A percentile compares a stretch with the other conserved stretches of the same genome.
Evolutionary conservation across 768 basidiomycete species (phyloP).

Genomic region (Mycena leptocephala): DNA sequence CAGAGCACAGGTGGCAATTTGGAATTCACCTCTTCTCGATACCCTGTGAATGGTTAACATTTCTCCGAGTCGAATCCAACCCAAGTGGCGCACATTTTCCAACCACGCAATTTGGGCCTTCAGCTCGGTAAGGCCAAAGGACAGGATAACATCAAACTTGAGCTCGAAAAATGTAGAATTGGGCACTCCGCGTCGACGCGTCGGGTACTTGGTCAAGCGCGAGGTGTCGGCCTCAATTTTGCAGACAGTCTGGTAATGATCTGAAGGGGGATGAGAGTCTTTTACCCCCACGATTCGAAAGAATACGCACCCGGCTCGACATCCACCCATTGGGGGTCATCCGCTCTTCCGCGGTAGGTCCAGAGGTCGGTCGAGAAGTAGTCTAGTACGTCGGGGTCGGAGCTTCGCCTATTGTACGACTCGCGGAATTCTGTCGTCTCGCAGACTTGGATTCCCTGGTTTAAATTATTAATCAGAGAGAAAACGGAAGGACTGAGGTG

Average conservation of each 20-base stretch:
- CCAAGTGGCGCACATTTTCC: constrained; percentile 58
- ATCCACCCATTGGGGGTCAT: constrained; percentile 31
- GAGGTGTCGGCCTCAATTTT: constrained; percentile 20
- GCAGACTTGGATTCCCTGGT: constrained; percentile 54
- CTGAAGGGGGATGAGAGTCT: not conserved
- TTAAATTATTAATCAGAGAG: too few relatives aligned
- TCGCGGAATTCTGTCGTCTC: constrained; percentile 14
- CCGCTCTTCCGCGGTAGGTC: constrained; percentile 10
- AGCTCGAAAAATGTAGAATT: constrained; percentile 46
- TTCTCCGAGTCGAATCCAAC: not conserved
- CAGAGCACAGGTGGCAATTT: too few relatives aligned
- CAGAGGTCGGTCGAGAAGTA: constrained; percentile 8
- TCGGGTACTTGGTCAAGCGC: not conserved
- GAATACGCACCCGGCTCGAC: constrained; percentile 13
- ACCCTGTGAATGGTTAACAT: constrained; percentile 46
- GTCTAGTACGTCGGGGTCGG: not conserved
- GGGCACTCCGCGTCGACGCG: not conserved
- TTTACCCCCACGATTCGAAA: not conserved
- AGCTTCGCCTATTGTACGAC: not conserved
- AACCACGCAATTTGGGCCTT: constrained; percentile 68
- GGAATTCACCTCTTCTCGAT: constrained; percentile 55
- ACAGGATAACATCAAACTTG: constrained; percentile 61
- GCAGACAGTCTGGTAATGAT: not conserved
- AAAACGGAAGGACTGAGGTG: too few relatives aligned
- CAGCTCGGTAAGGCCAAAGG: constrained; percentile 70